Evolutionary conservation across 768 basidiomycete genomes (phyloP).

Genomic region (Naganishia vishniacii): DNA sequence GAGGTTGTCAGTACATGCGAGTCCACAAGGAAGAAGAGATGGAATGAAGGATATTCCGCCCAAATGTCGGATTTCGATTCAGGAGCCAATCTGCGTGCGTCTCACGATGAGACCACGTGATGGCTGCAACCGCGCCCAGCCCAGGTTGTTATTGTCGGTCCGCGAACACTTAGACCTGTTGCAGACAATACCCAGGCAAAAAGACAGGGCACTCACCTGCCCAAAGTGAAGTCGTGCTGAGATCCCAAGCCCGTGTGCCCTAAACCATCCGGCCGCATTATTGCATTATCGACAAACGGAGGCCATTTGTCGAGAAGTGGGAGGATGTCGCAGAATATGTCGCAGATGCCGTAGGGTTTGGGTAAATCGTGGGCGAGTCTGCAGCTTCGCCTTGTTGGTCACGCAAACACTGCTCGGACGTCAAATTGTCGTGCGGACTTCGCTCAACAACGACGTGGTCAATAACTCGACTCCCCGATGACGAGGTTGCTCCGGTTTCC

Average conservation of each 20-base stretch:
- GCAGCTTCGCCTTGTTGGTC: too few species aligned
- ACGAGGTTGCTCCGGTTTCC: too few species aligned
- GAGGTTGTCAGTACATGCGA: not conserved
- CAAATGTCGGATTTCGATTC: not conserved
- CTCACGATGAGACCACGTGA: constrained; percentile 18
- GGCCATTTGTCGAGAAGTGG: not conserved
- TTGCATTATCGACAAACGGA: not conserved
- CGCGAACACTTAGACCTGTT: not conserved
- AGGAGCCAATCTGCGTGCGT: not conserved
- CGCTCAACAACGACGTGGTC: too few species aligned
- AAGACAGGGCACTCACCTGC: too few species aligned
- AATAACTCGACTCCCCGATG: too few species aligned
- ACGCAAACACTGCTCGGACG: too few species aligned
- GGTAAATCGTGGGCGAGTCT: not conserved
- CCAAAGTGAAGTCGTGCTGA: constrained; percentile 1
- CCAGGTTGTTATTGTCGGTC: not conserved
- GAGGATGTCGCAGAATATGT: not conserved
- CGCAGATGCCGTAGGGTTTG: not conserved
- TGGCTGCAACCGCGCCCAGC: not conserved
- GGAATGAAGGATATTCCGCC: not conserved
- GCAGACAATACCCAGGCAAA: too few species aligned
- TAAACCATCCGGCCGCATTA: constrained; percentile 7
- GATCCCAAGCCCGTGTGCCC: not conserved
- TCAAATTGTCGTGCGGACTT: too few species aligned
- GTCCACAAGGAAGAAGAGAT: too few species aligned